A percentile compares a stretch with the other conserved stretches of the same genome.
Conservation (phyloP, 1,139 yeast genomes). For the Geotrichum aggregatum region DNA sequence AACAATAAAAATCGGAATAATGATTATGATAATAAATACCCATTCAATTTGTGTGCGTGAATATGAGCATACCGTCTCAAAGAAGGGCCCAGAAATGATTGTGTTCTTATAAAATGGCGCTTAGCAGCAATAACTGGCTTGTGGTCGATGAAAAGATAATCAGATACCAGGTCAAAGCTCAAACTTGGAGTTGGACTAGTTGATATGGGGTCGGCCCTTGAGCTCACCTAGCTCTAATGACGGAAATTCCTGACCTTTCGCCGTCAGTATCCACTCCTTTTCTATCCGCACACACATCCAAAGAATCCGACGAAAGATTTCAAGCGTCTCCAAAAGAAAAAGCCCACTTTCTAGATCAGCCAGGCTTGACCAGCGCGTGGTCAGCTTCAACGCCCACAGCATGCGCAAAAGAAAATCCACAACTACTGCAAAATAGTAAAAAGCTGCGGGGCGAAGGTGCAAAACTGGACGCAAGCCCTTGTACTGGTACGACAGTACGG, state of each 20-base stretch:
- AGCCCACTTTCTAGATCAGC: slow-evolving; percentile 55
- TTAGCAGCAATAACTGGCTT: not conserved
- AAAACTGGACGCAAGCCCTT: slow-evolving; percentile 21
- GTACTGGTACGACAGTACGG: slow-evolving; percentile 20
- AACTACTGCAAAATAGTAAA: slow-evolving; percentile 53
- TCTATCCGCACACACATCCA: slow-evolving; percentile 88
- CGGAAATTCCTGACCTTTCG: not conserved
- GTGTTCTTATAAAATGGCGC: not conserved
- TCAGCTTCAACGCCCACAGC: slow-evolving; percentile 63
- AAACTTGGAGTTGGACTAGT: too few species aligned
- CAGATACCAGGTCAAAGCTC: too few species aligned
- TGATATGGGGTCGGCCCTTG: not conserved
- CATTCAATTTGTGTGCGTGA: not conserved
- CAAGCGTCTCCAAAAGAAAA: slow-evolving; percentile 63
- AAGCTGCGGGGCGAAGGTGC: slow-evolving; percentile 27
- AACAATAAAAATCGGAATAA: not conserved
- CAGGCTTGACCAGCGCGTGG: slow-evolving; percentile 34
- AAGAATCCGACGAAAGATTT: slow-evolving; percentile 74
- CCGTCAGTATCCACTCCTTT: slow-evolving; percentile 51
- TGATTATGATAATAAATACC: too few species aligned
- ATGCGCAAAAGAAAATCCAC: slow-evolving; percentile 64
- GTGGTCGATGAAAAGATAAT: too few species aligned
- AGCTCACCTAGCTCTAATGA: not conserved
- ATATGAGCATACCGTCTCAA: too few species aligned
- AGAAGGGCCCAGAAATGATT: too few species aligned